These are phyloP conservation scores for Sideroxylon spinosum DNA, from an alignment of 179 eudicot genomes.

Conservation along the genomic window DNA sequence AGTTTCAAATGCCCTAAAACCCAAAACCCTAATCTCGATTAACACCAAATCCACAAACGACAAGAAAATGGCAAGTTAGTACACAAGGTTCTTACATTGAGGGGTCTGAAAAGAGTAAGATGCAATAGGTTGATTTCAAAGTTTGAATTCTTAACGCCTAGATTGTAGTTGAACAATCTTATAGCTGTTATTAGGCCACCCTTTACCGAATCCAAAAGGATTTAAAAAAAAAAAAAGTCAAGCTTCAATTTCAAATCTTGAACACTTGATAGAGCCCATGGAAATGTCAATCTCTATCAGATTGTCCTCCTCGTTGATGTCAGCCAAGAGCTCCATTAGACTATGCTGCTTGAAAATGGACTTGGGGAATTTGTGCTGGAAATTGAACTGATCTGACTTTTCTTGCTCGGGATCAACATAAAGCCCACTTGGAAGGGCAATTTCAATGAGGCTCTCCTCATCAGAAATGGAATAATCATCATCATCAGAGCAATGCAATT, in stretches of 20 bases:
- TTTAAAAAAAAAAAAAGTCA: neutral
- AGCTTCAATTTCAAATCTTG: constrained; percentile 63
- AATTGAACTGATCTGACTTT: constrained; percentile 19
- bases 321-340: constrained; percentile 40
- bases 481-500: constrained; percentile 26
- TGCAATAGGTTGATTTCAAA: no score
- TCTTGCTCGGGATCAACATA: constrained; percentile 34
- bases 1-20: neutral
- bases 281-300: constrained; percentile 76
- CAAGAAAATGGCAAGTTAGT: neutral
- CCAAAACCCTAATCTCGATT: neutral
- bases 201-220: no score
- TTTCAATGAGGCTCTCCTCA: constrained; percentile 82
- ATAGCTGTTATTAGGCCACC: no score
- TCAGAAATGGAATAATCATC: constrained; percentile 73
- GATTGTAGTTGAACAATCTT: no score
- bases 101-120: no score
- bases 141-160: no score
- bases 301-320: constrained; percentile 52
- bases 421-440: constrained; percentile 70
- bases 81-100: no score
- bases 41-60: constrained; percentile 10
- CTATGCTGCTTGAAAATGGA: neutral
- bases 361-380: no score
- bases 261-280: constrained; percentile 72